Evolutionary conservation across 352 stramenopile genomes (phyloP), one percentile per base, ranked within the genome.

Genomic region (Phytophthora tentaculata): DNA sequence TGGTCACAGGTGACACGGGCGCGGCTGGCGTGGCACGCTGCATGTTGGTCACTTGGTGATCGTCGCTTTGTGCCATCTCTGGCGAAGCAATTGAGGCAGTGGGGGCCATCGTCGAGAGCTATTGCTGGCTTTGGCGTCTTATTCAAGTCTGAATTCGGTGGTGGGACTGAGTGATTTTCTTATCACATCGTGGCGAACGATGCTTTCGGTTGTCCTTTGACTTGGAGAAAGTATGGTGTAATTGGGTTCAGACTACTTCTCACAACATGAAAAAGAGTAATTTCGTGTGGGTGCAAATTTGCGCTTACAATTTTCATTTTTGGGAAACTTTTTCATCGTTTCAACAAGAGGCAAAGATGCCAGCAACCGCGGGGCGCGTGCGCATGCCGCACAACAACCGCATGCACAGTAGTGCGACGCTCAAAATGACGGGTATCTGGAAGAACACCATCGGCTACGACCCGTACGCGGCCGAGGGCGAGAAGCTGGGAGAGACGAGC

Each of bases 331-430:
- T n/a, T 9, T 19, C 3, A 13, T 43, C n/a, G 3, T 43, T n/a
- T n/a, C 12, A 7, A 7, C 35, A 43, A 43, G 17, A 14, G 35
- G 20, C 22, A 22, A 39, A 45, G 50, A 98, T 98, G 93, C 91
- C 91, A 58, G 87, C 95, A 17, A 91, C 85, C 20, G 76, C 91
- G 13, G 93, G 93, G 48, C 84, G 93, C 41, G 86, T 97, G 76
- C 89, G 94, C 57, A 99, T 99, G 95, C 97, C 97, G 71, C 96
- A 98, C 83, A 98, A 98, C 82, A 99, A 99, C 82, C 92, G 95
- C 71, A 97, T 99, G 84, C 94, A 95, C 71, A 98, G 93, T 54
- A 97, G 85, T 58, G 84, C 84, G 32, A 83, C 95, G 58, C 88
- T 99, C 8, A 95, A 98, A 84, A 98, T 98, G 79, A 98, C 86